Conservation (phyloP, 192 early-diverging fungal species). For the Haplosporangium gracile region DNA sequence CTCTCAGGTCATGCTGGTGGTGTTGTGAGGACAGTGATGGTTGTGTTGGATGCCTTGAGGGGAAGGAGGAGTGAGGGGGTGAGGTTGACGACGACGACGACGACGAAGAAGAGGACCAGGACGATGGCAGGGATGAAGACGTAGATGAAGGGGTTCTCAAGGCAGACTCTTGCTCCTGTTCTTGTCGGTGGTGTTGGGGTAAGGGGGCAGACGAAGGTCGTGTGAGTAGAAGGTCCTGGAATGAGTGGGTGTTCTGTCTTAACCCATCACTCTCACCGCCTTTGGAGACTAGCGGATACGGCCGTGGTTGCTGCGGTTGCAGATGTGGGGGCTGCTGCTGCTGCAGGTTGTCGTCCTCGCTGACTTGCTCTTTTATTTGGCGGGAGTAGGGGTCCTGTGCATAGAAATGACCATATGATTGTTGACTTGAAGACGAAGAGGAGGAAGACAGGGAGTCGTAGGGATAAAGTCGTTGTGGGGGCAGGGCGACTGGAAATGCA, state of each 20-base stretch:
- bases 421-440: neutral
- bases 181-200: neutral
- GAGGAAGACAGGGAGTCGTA: neutral
- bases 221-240: neutral
- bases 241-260: neutral
- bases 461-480: neutral
- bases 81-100: neutral
- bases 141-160: neutral
- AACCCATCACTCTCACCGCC: neutral
- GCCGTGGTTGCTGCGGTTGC: neutral
- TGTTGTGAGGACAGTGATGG: neutral
- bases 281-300: neutral
- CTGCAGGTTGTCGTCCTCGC: neutral
- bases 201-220: neutral
- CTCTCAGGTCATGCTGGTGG: neutral
- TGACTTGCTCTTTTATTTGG: neutral
- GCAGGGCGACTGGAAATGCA: conserved; percentile 19
- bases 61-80: neutral
- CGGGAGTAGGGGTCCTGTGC: neutral
- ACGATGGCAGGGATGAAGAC: neutral
- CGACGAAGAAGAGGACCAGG: no score
- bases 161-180: neutral
- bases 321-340: neutral
- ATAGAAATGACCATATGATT: neutral
- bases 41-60: neutral